phyloP scores from a whole-genome alignment of 768 basidiomycete genomes.

The Auriscalpium vulgare region DNA sequence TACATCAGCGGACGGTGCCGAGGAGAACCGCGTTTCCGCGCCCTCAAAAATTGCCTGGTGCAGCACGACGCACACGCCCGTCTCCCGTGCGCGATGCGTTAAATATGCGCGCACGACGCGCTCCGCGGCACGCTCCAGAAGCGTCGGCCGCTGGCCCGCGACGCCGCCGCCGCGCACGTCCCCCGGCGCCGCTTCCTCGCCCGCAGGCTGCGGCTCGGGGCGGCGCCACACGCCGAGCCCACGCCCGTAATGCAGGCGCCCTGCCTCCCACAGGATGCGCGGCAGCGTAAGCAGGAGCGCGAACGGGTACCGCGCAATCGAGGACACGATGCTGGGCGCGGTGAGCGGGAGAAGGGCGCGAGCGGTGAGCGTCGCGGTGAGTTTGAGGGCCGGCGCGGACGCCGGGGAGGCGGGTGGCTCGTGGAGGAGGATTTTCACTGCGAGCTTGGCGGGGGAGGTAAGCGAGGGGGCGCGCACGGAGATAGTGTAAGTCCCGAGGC shows the following conservation, averaged over 20 bases:
- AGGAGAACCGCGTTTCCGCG: background rate
- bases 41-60: slow-evolving; percentile 20
- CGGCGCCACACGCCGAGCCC: slow-evolving; percentile 46
- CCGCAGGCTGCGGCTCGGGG: slow-evolving; percentile 43
- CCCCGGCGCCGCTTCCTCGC: background rate
- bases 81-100: slow-evolving; percentile 25
- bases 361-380: slow-evolving; percentile 41
- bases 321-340: slow-evolving; percentile 27
- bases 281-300: slow-evolving; percentile 46
- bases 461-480: slow-evolving; percentile 41
- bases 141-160: slow-evolving; percentile 26
- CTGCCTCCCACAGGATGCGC: slow-evolving; percentile 57
- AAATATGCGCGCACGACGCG: slow-evolving; percentile 28
- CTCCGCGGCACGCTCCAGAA: slow-evolving; percentile 24
- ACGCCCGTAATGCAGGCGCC: slow-evolving; percentile 52
- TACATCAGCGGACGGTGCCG: slow-evolving; percentile 12
- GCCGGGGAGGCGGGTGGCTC: background rate
- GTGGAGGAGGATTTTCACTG: slow-evolving; percentile 32
- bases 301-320: slow-evolving; percentile 40
- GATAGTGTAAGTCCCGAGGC: slow-evolving; percentile 55
- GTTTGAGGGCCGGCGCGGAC: slow-evolving; percentile 32
- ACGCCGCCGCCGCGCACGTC: slow-evolving; percentile 19
- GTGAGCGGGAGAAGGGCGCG: slow-evolving; percentile 32
- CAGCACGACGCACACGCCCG: slow-evolving; percentile 30
- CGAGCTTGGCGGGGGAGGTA: slow-evolving; percentile 20